phyloP scores from a whole-genome alignment of 768 basidiomycete genomes.

The Boletus coccyginus region DNA sequence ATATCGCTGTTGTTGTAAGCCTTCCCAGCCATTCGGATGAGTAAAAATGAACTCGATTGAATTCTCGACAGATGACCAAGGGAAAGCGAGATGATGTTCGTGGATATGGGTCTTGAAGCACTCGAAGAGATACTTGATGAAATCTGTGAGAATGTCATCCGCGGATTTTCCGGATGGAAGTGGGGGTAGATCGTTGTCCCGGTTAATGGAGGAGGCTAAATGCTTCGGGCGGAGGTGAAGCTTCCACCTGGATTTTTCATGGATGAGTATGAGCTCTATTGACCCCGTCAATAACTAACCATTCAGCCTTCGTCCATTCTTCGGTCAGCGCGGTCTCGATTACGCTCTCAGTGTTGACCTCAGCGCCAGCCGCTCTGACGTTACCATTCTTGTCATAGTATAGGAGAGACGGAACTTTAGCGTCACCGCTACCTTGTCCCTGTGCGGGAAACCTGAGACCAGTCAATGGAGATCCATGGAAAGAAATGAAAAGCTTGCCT shows the following conservation, averaged over 20 bases:
- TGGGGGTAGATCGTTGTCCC: background rate
- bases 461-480: background rate
- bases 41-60: conserved; percentile 21
- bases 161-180: no score
- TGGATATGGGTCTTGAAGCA: conserved; percentile 13
- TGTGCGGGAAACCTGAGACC: conserved; percentile 37
- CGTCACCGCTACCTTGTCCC: conserved; percentile 36
- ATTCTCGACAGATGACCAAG: conserved; percentile 15
- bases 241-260: conserved; percentile 21
- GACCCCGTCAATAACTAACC: conserved; percentile 5
- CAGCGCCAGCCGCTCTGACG: conserved; percentile 39
- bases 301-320: conserved; percentile 16
- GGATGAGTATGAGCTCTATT: background rate
- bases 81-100: conserved; percentile 13
- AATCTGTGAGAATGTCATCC: no score
- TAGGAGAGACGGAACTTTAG: conserved; percentile 44
- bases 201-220: conserved; percentile 17
- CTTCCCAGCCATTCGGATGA: conserved; percentile 31
- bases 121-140: background rate
- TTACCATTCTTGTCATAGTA: conserved; percentile 40
- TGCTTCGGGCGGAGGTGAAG: conserved; percentile 19
- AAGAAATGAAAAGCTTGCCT: background rate
- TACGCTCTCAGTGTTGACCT: conserved; percentile 32
- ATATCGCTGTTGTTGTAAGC: conserved; percentile 15
- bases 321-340: conserved; percentile 36